Evolutionary conservation across 371 early-diverging fungal species (phyloP).

Genomic region (Mucor racemosus): DNA sequence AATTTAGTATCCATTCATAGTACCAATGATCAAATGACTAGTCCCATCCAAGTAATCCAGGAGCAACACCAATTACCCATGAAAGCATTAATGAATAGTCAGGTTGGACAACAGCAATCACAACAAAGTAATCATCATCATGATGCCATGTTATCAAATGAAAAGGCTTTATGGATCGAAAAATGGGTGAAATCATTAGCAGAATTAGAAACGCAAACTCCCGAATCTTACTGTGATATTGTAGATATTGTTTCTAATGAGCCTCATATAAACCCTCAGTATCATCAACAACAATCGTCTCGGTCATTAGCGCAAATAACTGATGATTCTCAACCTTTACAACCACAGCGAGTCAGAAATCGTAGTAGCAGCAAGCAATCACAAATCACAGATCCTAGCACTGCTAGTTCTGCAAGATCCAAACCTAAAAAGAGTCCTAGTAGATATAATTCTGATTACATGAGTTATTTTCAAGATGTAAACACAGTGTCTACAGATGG

Average conservation of each 20-base stretch:
- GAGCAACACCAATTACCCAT: not conserved
- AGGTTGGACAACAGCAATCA: not conserved
- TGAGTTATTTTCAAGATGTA: slow-evolving; percentile 21
- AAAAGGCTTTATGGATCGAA: slow-evolving; percentile 32
- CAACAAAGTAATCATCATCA: not conserved
- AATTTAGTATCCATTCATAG: not conserved
- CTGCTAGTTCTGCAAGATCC: not conserved
- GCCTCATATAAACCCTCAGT: not conserved
- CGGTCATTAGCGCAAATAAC: not conserved
- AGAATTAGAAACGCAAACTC: slow-evolving; percentile 10
- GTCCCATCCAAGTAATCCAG: not conserved
- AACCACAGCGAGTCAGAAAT: not conserved
- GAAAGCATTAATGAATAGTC: not conserved
- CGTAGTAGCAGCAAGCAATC: not conserved
- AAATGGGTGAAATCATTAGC: slow-evolving; percentile 30
- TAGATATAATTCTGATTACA: not conserved
- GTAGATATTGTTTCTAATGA: not conserved
- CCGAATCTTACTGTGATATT: not conserved
- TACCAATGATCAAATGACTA: slow-evolving; percentile 1
- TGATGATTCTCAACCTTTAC: not conserved
- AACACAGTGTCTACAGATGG: slow-evolving; percentile 19
- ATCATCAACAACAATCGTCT: not conserved
- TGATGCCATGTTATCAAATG: slow-evolving; percentile 12
- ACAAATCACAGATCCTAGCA: not conserved
- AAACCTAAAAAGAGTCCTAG: not conserved